Evolutionary conservation across 78 protist species (phyloP).

Genomic region (Chrysochromulina parva): DNA sequence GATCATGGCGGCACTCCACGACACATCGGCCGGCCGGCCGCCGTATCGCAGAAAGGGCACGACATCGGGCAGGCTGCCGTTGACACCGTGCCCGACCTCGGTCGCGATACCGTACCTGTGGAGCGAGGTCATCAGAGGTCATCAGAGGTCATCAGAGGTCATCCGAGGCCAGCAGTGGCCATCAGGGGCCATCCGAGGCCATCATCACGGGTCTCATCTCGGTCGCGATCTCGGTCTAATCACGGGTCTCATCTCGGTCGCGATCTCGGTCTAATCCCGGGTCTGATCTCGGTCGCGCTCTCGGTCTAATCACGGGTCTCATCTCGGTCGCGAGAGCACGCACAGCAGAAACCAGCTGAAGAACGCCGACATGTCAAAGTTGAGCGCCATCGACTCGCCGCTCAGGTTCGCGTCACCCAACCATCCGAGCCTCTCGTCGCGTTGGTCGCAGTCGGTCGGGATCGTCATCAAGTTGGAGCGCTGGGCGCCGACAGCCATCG

Average conservation of each 20-base stretch:
- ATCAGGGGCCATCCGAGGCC: no score
- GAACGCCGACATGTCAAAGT: slow-evolving; percentile 33
- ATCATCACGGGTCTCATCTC: no score
- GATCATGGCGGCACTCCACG: slow-evolving; percentile 44
- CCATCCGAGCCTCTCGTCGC: slow-evolving; percentile 68
- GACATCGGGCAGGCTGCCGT: slow-evolving; percentile 54
- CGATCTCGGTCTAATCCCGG: no score
- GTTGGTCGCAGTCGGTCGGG: slow-evolving; percentile 60
- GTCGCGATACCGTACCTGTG: no score
- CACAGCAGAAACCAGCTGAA: neutral
- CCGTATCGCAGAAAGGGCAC: slow-evolving; percentile 52
- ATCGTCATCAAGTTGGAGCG: slow-evolving; percentile 35
- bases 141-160: no score
- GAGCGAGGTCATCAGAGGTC: no score
- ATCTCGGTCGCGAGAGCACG: no score
- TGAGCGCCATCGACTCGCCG: slow-evolving; percentile 7
- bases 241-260: no score
- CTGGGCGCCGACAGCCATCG: slow-evolving; percentile 28
- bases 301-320: no score
- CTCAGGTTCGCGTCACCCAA: slow-evolving; percentile 47
- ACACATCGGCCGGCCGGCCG: slow-evolving; percentile 48
- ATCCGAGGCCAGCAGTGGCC: no score
- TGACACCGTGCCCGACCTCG: neutral
- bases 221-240: no score
- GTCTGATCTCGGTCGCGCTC: no score